Evolutionary conservation across 768 basidiomycete genomes (phyloP), one percentile per base, ranked within the genome.

Genomic region (Coprinopsis marcescibilis): DNA sequence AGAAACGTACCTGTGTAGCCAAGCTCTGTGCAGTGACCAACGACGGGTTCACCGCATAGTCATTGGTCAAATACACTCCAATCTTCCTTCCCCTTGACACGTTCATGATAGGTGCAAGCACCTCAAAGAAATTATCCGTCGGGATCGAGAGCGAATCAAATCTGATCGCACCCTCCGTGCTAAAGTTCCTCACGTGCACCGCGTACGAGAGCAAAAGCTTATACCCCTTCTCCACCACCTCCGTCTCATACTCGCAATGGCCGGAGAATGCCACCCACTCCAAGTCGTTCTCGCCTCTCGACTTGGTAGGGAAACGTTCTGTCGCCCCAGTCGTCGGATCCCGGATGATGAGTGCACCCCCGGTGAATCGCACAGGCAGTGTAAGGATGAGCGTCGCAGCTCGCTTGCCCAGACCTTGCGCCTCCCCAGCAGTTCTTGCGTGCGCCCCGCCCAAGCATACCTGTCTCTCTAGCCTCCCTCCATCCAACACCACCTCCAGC

Each of bases 251-350:
- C 15, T 87, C 80, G 63, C 85, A 87, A 52, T 88, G 85, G 3
- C 78, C 71, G 41, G 81, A 67, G 66, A 85, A 83, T 15, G 85
- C 87, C 0, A 80, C 73, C 88, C 88, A 90, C 50, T 90, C 86
- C 49, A 89, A 71, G 33, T 27, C 30, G 53, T 84, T 77, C 4
- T 76, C 80, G 29, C 83, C 77, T 7, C 78, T 80, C 27, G 41
- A 32, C 48, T 49, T 49, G 20, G 25, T 32, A 34, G 70, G 70
- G 64, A 82, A 89, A 49, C 66, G 76, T 58, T 90, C 86, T 15
- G 32, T 49, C 45, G 77, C 73, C 5, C 61, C 59, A 0, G 76
- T 78, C 1, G 81, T 77, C 2, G 65, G 53, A 56, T 80, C 75
- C 15, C 74, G 76, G 30, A 89, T 65, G 46, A 81, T 53, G 32